These are phyloP conservation scores for Yamadazyma atlantica DNA, from an alignment of 1,139 yeast genomes.

Conservation along the genomic window DNA sequence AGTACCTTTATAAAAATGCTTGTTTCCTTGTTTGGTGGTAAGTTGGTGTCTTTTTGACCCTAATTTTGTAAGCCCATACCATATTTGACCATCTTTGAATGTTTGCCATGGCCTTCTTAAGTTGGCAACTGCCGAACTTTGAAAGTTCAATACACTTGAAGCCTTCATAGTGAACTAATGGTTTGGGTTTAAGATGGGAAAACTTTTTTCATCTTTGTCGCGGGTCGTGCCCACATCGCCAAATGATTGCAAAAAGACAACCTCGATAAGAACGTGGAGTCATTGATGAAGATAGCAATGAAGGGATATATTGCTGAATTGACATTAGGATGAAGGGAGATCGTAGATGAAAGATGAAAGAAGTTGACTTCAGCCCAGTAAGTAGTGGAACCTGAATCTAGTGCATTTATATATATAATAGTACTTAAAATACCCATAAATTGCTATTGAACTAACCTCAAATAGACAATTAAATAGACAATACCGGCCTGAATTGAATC, in stretches of 20 bases:
- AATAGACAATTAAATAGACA: too few relatives aligned
- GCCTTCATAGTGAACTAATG: slow-evolving; percentile 50
- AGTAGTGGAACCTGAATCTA: too few relatives aligned
- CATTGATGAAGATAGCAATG: too few relatives aligned
- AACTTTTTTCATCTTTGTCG: background rate
- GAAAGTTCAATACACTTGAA: slow-evolving; percentile 50
- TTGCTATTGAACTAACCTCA: too few relatives aligned
- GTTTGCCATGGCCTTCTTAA: slow-evolving; percentile 90
- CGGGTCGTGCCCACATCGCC: background rate
- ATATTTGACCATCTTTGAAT: slow-evolving; percentile 76
- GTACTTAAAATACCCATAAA: too few relatives aligned
- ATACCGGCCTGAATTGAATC: too few relatives aligned
- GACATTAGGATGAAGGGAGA: too few relatives aligned
- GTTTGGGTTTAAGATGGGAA: background rate
- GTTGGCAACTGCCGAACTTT: slow-evolving; percentile 46
- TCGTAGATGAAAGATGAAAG: too few relatives aligned
- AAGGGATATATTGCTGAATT: too few relatives aligned
- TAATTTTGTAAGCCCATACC: slow-evolving; percentile 72
- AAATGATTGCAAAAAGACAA: background rate
- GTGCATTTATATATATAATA: too few relatives aligned
- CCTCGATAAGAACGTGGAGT: background rate
- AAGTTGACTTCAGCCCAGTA: too few relatives aligned
- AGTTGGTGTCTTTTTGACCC: slow-evolving; percentile 86
- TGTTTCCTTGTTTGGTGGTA: slow-evolving; percentile 93
- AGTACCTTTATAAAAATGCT: slow-evolving; percentile 93